Percentiles rank a stretch among this genome's conserved stretches.
Evolutionary conservation across 768 basidiomycete genomes (phyloP).

Genomic region (Mycena pura): DNA sequence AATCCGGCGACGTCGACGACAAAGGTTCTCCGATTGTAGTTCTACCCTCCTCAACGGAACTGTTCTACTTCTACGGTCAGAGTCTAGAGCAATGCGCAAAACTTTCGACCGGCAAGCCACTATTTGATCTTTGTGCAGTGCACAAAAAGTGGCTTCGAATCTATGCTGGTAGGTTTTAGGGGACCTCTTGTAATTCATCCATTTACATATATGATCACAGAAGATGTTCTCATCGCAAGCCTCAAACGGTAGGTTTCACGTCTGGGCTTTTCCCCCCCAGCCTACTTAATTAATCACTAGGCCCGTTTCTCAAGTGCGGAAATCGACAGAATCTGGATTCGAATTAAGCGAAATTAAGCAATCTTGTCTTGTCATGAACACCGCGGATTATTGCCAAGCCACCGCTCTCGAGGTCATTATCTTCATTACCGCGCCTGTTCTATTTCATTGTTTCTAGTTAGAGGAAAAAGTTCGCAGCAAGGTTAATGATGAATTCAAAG

Average conservation of each 20-base stretch:
- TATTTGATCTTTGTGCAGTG: slow-evolving; percentile 81
- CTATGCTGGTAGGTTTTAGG: slow-evolving; percentile 75
- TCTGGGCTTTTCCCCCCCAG: neutral
- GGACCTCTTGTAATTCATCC: neutral
- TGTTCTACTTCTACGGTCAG: slow-evolving; percentile 98
- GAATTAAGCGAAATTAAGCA: slow-evolving; percentile 80
- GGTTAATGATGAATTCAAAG: slow-evolving; percentile 76
- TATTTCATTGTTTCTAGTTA: slow-evolving; percentile 56
- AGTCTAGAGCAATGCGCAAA: slow-evolving; percentile 94
- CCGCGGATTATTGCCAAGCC: slow-evolving; percentile 95
- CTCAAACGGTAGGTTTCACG: slow-evolving; percentile 66
- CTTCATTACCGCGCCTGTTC: neutral
- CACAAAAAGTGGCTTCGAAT: slow-evolving; percentile 95
- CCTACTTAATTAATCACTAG: slow-evolving; percentile 36
- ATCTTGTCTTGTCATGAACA: slow-evolving; percentile 91
- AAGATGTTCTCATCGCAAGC: slow-evolving; percentile 82
- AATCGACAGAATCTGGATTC: slow-evolving; percentile 80
- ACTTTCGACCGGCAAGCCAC: slow-evolving; percentile 81
- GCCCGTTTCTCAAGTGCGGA: slow-evolving; percentile 55
- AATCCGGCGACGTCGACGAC: slow-evolving; percentile 47
- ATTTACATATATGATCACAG: slow-evolving; percentile 45
- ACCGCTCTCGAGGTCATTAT: slow-evolving; percentile 81
- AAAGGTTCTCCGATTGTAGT: slow-evolving; percentile 66
- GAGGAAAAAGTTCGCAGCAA: slow-evolving; percentile 92
- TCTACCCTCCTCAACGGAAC: slow-evolving; percentile 91